phyloP scores from a whole-genome alignment of 768 basidiomycete species.

The Boletus rex-veris region DNA sequence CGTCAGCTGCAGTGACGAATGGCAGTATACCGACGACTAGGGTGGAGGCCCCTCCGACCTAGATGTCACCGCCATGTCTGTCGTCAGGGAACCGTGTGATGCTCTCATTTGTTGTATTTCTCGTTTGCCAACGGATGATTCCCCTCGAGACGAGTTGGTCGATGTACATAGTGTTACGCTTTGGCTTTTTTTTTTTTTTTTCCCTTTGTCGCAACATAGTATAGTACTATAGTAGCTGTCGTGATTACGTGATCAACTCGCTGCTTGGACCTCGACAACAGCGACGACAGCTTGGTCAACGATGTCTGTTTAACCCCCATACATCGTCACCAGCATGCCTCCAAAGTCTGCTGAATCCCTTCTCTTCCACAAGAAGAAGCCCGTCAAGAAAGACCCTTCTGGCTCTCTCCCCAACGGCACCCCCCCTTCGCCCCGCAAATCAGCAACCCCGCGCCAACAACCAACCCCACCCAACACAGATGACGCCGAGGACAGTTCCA shows the following conservation, averaged over 20 bases:
- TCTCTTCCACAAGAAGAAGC: conserved; percentile 67
- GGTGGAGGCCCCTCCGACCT: conserved; percentile 42
- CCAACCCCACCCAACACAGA: conserved; percentile 38
- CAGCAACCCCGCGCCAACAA: conserved; percentile 38
- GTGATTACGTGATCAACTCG: conserved; percentile 26
- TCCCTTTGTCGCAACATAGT: background rate
- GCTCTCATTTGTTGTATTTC: conserved; percentile 14
- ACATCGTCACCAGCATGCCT: conserved; percentile 17
- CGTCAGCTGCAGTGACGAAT: conserved; percentile 38
- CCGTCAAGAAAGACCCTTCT: conserved; percentile 29
- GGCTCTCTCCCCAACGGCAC: conserved; percentile 8
- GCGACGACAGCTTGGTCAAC: background rate
- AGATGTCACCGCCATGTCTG: conserved; percentile 10
- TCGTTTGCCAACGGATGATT: conserved; percentile 25
- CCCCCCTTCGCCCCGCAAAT: conserved; percentile 33
- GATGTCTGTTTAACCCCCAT: no score
- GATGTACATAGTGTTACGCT: conserved; percentile 29
- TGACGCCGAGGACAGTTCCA: conserved; percentile 49
- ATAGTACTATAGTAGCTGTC: no score
- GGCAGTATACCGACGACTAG: conserved; percentile 37
- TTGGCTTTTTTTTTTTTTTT: background rate
- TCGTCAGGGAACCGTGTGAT: conserved; percentile 17
- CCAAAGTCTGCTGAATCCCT: conserved; percentile 41
- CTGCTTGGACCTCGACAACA: conserved; percentile 7
- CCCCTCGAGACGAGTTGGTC: conserved; percentile 17